Base-by-base conservation (phyloP, 768 basidiomycete genomes). In the Hortiboletus flavorubellus region DNA sequence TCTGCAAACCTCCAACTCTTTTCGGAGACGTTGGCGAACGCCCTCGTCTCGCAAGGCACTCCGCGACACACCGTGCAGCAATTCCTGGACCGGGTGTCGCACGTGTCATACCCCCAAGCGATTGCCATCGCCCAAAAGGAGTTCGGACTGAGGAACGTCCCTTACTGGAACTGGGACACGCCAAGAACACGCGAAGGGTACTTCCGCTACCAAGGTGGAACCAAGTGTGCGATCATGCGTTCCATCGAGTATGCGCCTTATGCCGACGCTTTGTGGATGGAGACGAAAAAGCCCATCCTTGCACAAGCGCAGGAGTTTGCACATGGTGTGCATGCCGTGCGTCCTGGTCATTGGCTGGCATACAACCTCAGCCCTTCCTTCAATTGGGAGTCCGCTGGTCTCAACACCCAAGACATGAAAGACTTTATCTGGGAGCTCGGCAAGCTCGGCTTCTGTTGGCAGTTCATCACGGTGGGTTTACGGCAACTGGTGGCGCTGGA, bases 121-220 rank as follows among this genome's bases (percentile, higher is more conserved):
- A 78, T 90, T 55, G 71, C 73, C 54, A 84, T 98, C 59, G 94
- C 94, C 1, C 81, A 87, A 69, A 80, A 80, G 52, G 85, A 90
- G 62, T 95, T 88, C 64, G 87, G 89, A 29, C 75, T 94, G 59
- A 82, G 75, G 68, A 74, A 56, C 44, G 81, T 84, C 30, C 93
- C 94, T 1, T 90, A 84, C 80, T 98, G 93, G 92, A 79, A 94
- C 73, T 98, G 95, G 93, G 91, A 98, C 71, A 78, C 87, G 45
- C 93, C 96, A 37, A 78, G 97, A 55, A 97, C 96, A 0, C 84
- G 95, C 55, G 96, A 98, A 72, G 96, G 96, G 40, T 98, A 84
- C 78, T 98, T 94, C 79, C 85, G 96, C 60, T 98, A 96, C 79
- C 91, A 95, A 72, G 95, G 96, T 56, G 96, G 96, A 8, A 98